Conservation (phyloP, 371 early-diverging fungal species). For the Mortierella sp. region DNA sequence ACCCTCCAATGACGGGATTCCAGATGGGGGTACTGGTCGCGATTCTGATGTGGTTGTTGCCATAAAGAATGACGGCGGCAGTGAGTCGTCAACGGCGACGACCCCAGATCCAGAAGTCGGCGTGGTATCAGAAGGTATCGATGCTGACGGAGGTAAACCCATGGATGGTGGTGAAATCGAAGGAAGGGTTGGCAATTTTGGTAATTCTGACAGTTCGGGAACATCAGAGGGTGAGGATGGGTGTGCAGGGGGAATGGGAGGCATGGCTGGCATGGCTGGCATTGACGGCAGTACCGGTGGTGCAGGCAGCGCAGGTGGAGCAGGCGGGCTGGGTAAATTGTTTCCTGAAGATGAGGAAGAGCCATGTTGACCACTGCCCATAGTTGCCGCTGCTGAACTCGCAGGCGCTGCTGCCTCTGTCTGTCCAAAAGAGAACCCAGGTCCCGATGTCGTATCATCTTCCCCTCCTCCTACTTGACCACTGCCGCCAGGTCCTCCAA, state of each 20-base stretch:
- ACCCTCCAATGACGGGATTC: slow-evolving; percentile 9
- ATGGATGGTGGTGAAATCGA: background rate
- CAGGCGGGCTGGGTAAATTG: background rate
- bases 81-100: background rate
- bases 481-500: background rate
- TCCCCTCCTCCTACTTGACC: background rate
- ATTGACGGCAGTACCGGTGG: background rate
- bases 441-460: background rate
- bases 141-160: background rate
- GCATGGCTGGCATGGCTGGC: background rate
- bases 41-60: background rate
- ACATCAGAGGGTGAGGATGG: background rate
- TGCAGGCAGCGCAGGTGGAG: slow-evolving; percentile 6
- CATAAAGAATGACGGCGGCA: slow-evolving; percentile 2
- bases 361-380: background rate
- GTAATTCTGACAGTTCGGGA: background rate
- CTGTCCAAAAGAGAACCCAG: background rate
- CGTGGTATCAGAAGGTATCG: background rate
- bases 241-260: background rate
- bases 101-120: background rate
- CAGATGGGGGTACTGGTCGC: slow-evolving; percentile 16
- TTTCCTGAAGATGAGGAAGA: background rate
- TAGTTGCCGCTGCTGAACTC: background rate
- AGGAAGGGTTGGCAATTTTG: background rate
- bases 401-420: background rate